These are phyloP conservation scores for Acanthochlamys bracteata DNA, from an alignment of 106 monocot species.

Conservation along the genomic window DNA sequence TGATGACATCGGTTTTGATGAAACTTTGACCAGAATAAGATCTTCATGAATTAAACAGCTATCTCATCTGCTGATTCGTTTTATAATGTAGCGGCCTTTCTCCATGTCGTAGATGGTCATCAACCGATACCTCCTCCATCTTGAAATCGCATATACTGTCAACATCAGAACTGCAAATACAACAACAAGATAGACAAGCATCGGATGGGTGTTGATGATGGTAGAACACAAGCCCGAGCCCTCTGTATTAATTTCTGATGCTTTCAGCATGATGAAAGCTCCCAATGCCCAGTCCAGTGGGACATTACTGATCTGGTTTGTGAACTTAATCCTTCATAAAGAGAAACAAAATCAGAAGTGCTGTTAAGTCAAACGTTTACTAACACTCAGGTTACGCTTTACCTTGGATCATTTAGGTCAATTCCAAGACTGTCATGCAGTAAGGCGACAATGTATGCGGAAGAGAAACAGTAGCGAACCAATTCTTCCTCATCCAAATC, in stretches of 20 bases:
- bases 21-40: too few species aligned
- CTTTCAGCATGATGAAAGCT: slow-evolving; percentile 42
- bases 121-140: slow-evolving; percentile 28
- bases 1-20: too few species aligned
- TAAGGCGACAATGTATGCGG: slow-evolving; percentile 84
- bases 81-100: slow-evolving; percentile 31
- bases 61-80: slow-evolving; percentile 23
- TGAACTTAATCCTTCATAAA: slow-evolving; percentile 33
- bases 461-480: slow-evolving; percentile 80
- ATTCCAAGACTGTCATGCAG: slow-evolving; percentile 24
- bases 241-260: neutral
- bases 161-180: slow-evolving; percentile 6
- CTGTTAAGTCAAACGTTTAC: neutral
- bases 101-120: slow-evolving; percentile 41
- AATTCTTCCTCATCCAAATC: slow-evolving; percentile 58
- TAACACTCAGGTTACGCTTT: neutral
- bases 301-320: slow-evolving; percentile 32
- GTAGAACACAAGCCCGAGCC: slow-evolving; percentile 6
- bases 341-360: neutral
- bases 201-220: neutral
- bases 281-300: slow-evolving; percentile 64
- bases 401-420: too few species aligned
- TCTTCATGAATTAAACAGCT: too few species aligned
- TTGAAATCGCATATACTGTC: slow-evolving; percentile 13
- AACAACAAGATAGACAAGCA: slow-evolving; percentile 1